A percentile compares a stretch with the other conserved stretches of the same genome.
Conservation (phyloP, 176 grass and related monocot genomes). For the Oryza glumipatula region DNA sequence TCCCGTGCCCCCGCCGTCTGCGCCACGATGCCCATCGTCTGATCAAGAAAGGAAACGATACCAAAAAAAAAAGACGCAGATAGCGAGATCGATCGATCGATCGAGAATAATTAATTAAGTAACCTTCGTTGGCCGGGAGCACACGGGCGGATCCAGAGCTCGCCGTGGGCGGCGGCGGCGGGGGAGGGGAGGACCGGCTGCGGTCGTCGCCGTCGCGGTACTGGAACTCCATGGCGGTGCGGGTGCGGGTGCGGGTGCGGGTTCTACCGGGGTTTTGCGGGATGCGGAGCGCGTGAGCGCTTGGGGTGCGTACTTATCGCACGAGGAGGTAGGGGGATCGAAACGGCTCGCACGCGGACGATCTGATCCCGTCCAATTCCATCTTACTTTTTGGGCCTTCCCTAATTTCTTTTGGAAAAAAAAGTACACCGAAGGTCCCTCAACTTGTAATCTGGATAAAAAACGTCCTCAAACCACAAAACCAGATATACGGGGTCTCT, state of each 20-base stretch:
- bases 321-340: background rate
- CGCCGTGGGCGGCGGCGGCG: background rate
- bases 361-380: background rate
- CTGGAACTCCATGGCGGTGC: conserved; percentile 31
- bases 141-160: background rate
- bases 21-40: background rate
- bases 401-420: too few species aligned
- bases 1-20: background rate
- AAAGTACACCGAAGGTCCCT: too few species aligned
- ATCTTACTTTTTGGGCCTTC: too few species aligned
- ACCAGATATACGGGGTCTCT: too few species aligned
- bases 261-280: too few species aligned
- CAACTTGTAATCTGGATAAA: too few species aligned
- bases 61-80: background rate
- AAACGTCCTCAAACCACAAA: too few species aligned
- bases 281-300: too few species aligned
- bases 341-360: background rate
- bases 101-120: background rate
- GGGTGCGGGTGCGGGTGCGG: too few species aligned
- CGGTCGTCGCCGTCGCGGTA: conserved; percentile 44
- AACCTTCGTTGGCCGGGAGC: background rate
- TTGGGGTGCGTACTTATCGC: too few species aligned
- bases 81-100: background rate
- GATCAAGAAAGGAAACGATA: background rate
- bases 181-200: background rate